Evolutionary conservation across 306 rosid species (phyloP).

Genomic region (Elaeagnus macrophylla): DNA sequence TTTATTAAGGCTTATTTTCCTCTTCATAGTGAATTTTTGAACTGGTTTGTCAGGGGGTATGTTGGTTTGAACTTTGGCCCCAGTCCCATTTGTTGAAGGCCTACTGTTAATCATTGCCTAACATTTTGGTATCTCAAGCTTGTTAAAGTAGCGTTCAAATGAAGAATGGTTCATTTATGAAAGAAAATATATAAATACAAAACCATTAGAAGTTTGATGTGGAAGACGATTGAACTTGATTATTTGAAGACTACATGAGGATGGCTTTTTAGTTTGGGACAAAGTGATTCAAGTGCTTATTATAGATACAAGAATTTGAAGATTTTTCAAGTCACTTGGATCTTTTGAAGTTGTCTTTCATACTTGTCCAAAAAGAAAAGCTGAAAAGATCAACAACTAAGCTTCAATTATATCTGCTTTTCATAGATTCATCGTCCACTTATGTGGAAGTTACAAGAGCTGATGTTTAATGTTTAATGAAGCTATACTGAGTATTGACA

Average conservation of each 20-base stretch:
- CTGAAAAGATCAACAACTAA: conserved; percentile 56
- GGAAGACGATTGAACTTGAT: conserved; percentile 60
- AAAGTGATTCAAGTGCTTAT: conserved; percentile 67
- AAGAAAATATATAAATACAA: conserved; percentile 64
- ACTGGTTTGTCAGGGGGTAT: conserved; percentile 99
- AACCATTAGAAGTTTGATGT: conserved; percentile 61
- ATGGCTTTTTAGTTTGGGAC: conserved; percentile 45
- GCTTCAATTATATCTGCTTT: conserved; percentile 53
- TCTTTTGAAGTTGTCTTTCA: conserved; percentile 59
- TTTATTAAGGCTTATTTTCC: conserved; percentile 19
- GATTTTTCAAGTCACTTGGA: conserved; percentile 76
- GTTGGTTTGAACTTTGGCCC: conserved; percentile 97
- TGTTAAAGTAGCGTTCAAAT: conserved; percentile 55
- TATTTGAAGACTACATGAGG: conserved; percentile 55
- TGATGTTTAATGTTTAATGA: conserved; percentile 34
- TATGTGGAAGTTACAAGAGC: conserved; percentile 31
- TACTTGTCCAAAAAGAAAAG: conserved; percentile 45
- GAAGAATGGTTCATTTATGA: conserved; percentile 44
- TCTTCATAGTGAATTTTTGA: conserved; percentile 45
- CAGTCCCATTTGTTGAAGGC: conserved; percentile 84
- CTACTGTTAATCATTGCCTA: conserved; percentile 72
- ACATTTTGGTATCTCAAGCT: conserved; percentile 63
- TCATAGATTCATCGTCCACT: conserved; percentile 47
- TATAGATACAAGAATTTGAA: conserved; percentile 64
- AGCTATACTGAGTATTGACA: conserved; percentile 37